Base-by-base conservation (phyloP, 2,329 filamentous ascomycete genomes). In the Fusarium sp. region DNA sequence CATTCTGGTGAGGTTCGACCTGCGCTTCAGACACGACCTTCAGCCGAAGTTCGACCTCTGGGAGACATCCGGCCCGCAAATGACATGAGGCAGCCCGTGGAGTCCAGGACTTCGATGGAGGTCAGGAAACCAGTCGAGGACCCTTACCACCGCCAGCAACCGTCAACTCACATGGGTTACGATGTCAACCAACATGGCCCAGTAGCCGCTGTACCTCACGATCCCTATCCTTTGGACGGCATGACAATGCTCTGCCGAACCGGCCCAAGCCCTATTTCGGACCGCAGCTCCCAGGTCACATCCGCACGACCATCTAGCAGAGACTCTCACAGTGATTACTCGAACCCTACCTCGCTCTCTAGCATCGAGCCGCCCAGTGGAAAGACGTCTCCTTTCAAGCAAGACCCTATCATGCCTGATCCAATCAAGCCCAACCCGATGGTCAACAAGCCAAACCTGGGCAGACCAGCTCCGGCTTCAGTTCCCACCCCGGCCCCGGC, bases 221-320 rank as follows among this genome's bases (percentile, higher is more conserved):
- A 98, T 77, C 94, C 96, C 11, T 98, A 98, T 80, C 95, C 96
- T 0, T 90, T 93, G 82, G 96, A 98, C 80, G 96, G 95, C 6
- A 98, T 98, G 95, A 98, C 96, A 0, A 97, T 98, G 90, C 93
- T 98, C 72, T 98, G 96, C 83, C 91, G 95, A 69, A 92, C 93
- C 42, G 93, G 92, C 7, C 89, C 93, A 52, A 93, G 91, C 5
- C 89, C 92, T 42, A 79, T 80, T 18, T 84, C 90, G 84, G 83
- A 95, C 88, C 83, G 82, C 38, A 84, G 83, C 70, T 85, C 85
- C 6, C 83, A 86, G 29, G 79, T 85, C 29, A 88, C 89, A 24
- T 91, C 91, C 27, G 91, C 89, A 59, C 89, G 95, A 54, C 94
- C 95, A 56, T 93, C 93, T 16, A 98, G 94, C 81, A 91, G 93